These are phyloP conservation scores for Ophiostoma sp. DNA, from an alignment of 2,329 filamentous ascomycete species.

Conservation along the genomic window DNA sequence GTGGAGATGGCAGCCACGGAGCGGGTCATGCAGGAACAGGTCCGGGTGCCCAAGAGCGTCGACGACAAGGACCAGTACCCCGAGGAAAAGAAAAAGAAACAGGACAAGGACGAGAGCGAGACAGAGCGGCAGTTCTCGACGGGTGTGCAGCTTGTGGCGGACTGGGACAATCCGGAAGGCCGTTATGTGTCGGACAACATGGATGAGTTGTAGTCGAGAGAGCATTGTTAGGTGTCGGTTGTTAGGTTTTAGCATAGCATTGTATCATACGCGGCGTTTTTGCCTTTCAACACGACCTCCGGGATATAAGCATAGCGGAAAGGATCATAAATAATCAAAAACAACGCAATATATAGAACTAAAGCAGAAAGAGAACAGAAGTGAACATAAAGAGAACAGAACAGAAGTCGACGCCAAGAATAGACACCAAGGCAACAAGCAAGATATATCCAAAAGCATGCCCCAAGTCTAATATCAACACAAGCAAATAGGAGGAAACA, in stretches of 20 bases:
- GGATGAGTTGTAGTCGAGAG: constrained; percentile 3
- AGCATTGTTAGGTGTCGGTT: not conserved
- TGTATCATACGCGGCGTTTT: not conserved
- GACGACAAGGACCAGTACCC: constrained; percentile 1
- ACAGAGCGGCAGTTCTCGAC: constrained; percentile 11
- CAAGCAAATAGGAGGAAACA: not conserved
- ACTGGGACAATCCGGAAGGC: constrained; percentile 29
- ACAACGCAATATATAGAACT: not conserved
- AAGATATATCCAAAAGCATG: too few relatives aligned
- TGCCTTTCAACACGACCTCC: not conserved
- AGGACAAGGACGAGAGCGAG: not conserved
- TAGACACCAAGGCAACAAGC: too few relatives aligned
- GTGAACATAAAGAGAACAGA: not conserved
- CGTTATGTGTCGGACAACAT: constrained; percentile 22
- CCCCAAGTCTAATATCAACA: too few relatives aligned
- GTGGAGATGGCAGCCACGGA: not conserved
- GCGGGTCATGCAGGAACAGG: constrained; percentile 6
- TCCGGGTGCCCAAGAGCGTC: not conserved
- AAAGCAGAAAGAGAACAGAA: not conserved
- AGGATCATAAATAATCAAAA: not conserved
- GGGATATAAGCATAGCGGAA: not conserved
- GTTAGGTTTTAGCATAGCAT: not conserved
- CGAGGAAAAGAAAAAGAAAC: not conserved
- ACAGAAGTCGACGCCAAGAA: not conserved
- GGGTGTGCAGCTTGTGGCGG: constrained; percentile 23